Percentiles rank a stretch among this genome's conserved stretches.
phyloP scores from a whole-genome alignment of 805 yeast species.

The Lachancea fermentati region DNA sequence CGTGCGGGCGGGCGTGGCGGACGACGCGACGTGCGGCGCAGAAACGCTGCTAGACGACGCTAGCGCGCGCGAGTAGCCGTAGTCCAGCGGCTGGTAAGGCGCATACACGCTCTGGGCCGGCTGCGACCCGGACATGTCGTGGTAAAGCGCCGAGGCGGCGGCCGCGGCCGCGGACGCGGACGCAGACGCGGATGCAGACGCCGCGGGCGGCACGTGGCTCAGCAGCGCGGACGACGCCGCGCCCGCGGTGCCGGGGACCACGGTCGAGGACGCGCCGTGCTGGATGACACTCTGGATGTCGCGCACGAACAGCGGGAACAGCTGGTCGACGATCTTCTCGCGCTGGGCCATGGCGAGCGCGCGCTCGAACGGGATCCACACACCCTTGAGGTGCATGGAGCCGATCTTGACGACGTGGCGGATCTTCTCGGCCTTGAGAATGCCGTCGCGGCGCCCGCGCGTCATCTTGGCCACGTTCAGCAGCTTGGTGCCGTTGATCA shows the following conservation, averaged over 20 bases:
- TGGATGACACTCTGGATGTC: conserved; percentile 53
- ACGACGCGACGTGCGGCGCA: background rate
- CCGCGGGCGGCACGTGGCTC: background rate
- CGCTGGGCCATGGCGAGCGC: conserved; percentile 77
- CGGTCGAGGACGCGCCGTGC: conserved; percentile 17
- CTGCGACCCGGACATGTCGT: conserved; percentile 1
- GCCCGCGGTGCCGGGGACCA: conserved; percentile 5
- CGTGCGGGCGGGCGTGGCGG: background rate
- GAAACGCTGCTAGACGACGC: background rate
- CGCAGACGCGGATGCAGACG: conserved; percentile 7
- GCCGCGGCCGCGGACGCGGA: conserved; percentile 6
- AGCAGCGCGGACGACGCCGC: conserved; percentile 1
- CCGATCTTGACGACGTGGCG: conserved; percentile 83
- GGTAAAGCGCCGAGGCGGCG: conserved; percentile 13
- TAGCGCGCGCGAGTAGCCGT: conserved; percentile 3
- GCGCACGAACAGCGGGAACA: conserved; percentile 65
- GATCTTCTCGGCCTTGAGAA: conserved; percentile 67
- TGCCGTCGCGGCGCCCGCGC: conserved; percentile 81
- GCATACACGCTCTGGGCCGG: conserved; percentile 4
- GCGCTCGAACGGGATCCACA: conserved; percentile 84
- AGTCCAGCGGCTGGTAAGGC: conserved; percentile 5
- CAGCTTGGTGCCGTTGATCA: conserved; percentile 81
- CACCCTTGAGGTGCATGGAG: conserved; percentile 83
- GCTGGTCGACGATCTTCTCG: conserved; percentile 63
- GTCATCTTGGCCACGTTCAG: conserved; percentile 84